Conservation (phyloP, 2,329 filamentous ascomycete genomes). For the Chalaropsis ovoidea region DNA sequence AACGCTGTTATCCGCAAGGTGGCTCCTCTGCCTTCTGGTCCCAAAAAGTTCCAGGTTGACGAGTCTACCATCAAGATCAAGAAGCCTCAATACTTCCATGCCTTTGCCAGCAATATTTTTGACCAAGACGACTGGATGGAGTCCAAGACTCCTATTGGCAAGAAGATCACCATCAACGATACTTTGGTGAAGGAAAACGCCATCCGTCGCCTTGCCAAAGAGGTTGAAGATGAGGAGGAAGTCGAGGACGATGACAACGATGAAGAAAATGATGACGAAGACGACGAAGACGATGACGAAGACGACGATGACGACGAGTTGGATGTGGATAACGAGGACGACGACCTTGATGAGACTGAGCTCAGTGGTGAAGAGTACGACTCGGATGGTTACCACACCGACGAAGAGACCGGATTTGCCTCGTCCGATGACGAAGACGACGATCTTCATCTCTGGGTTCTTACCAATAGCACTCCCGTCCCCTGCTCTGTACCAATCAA, state of each 20-base stretch:
- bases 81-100: constrained; percentile 64
- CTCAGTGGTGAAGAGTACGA: constrained; percentile 55
- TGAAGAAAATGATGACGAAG: constrained; percentile 40
- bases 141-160: constrained; percentile 51
- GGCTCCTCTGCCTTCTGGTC: constrained; percentile 18
- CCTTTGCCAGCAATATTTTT: constrained; percentile 74
- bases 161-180: constrained; percentile 77
- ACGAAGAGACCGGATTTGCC: constrained; percentile 58
- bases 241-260: constrained; percentile 54
- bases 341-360: constrained; percentile 47
- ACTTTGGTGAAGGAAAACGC: constrained; percentile 82
- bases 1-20: constrained; percentile 13
- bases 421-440: constrained; percentile 56
- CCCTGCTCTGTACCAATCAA: constrained; percentile 10
- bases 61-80: constrained; percentile 28
- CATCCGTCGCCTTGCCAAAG: constrained; percentile 74
- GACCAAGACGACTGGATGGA: constrained; percentile 89
- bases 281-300: constrained; percentile 41
- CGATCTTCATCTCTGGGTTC: constrained; percentile 52
- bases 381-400: constrained; percentile 64
- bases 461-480: constrained; percentile 35
- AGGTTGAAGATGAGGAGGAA: constrained; percentile 81
- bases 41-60: constrained; percentile 25
- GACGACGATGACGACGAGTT: constrained; percentile 42
- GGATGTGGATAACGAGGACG: constrained; percentile 45